Base-by-base conservation (phyloP, 2,329 filamentous ascomycete genomes). In the Arthrobotrys sphaeroides region DNA sequence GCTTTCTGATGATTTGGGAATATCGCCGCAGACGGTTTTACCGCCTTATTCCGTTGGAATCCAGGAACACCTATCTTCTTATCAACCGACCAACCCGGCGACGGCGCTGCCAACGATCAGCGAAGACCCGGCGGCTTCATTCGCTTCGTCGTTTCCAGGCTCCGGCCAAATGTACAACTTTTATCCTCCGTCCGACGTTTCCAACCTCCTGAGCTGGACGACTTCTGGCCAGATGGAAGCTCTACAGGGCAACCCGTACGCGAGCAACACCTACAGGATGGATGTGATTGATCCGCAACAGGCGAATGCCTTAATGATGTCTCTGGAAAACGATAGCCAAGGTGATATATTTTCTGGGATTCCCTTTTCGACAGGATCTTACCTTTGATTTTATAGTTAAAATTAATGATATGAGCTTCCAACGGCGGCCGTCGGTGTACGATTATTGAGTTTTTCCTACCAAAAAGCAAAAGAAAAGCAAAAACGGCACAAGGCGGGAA, bases 301-400 rank as follows among this genome's bases (percentile, higher is more conserved):
- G 28, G 66, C 65, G 60, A 77, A 77, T 67, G 73, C 73, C 40
- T 42, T 77, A 47, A 77, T 77, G 73, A 72, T 72, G 66, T 26
- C 59, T 26, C 73, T 77, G 59, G 73, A 77, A 66, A 72, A 72
- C 42, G 73, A 77, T 69, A 75, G 72, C 28, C 72, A 75, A 75
- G 72, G 72, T 75, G 72, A 75, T 75, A 75, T 75, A 75, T 75
- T 75, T 75, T 75, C 72, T 75, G 72, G 72, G 72, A 75, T 75
- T 42, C 72, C 72, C 65, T 75, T 75, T 65, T 75, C 72, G 31
- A 67, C 72, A 75, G 72, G 72, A 60, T 75, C 72, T 75, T 75
- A 75, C 72, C 72, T 75, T 75, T 75, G 55, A 75, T 69, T 60
- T 53, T 75, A 69, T 75, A 75, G 72, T 75, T 69, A 75, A 75